A percentile compares a stretch with the other conserved stretches of the same genome.
Conservation (phyloP, 78 protist species). For the slime mould (Dictyostelium discoideum) region DNA sequence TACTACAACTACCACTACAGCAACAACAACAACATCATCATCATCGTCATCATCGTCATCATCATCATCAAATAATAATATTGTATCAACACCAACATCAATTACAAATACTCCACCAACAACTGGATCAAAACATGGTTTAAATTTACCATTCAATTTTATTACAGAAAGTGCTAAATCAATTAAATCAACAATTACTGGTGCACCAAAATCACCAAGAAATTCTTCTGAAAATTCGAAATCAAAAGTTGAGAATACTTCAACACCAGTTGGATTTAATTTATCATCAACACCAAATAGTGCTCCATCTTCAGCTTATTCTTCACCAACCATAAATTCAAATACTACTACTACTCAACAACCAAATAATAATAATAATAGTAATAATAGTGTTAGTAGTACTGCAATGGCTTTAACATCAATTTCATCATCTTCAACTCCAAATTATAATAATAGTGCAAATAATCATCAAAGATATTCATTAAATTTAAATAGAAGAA, state of each 20-base stretch:
- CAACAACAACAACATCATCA: neutral
- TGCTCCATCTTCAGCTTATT: slow-evolving; percentile 11
- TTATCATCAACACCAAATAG: neutral
- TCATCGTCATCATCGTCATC: neutral
- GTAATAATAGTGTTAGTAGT: neutral
- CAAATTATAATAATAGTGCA: neutral
- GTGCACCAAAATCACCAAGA: neutral
- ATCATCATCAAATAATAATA: neutral
- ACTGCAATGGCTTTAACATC: neutral
- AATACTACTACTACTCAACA: neutral
- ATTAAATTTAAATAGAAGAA: slow-evolving; percentile 3
- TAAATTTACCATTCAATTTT: neutral
- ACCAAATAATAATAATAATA: neutral
- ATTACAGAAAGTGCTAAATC: neutral
- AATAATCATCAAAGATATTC: slow-evolving; percentile 6
- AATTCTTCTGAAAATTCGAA: neutral
- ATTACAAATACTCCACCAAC: slow-evolving; percentile 9
- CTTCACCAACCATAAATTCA: slow-evolving; percentile 18
- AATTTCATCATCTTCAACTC: neutral
- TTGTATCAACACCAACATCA: slow-evolving; percentile 1
- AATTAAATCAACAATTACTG: slow-evolving; percentile 2
- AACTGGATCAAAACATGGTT: neutral
- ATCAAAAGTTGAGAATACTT: neutral
- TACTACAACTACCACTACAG: neutral
- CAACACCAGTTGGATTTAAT: neutral